phyloP scores from a whole-genome alignment of 495 filamentous ascomycete species.

The Pyrenula massariospora region DNA sequence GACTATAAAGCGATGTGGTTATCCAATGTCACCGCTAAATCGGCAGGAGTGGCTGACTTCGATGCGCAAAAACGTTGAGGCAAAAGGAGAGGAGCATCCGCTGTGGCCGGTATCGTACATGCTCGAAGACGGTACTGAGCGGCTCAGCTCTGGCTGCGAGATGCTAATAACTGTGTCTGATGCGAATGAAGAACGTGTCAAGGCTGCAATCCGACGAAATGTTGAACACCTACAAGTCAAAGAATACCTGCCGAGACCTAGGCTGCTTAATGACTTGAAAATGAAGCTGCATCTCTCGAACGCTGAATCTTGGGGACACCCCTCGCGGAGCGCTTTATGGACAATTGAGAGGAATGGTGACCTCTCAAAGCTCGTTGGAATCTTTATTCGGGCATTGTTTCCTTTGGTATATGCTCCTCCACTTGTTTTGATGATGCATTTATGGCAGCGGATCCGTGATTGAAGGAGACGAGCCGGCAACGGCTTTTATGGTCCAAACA shows the following conservation, averaged over 20 bases:
- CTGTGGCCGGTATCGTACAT: slow-evolving; percentile 19
- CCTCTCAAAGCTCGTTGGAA: not conserved
- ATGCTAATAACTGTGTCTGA: slow-evolving; percentile 5
- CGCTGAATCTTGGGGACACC: too few relatives aligned
- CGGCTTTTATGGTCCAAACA: too few relatives aligned
- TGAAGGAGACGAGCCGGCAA: not conserved
- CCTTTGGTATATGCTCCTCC: not conserved
- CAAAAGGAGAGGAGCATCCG: slow-evolving; percentile 9
- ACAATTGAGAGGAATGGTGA: not conserved
- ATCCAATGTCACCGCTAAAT: slow-evolving; percentile 6
- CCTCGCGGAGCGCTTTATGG: too few relatives aligned
- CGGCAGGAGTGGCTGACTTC: slow-evolving; percentile 8
- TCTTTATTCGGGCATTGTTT: not conserved
- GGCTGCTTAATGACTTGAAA: too few relatives aligned
- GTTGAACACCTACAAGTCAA: slow-evolving; percentile 13
- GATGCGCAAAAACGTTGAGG: slow-evolving; percentile 9
- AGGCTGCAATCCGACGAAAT: slow-evolving; percentile 11
- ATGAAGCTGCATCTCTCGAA: too few relatives aligned
- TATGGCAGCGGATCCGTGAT: not conserved
- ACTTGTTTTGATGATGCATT: not conserved
- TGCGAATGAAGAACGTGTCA: slow-evolving; percentile 7
- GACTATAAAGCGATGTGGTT: slow-evolving; percentile 11
- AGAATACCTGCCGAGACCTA: slow-evolving; percentile 12
- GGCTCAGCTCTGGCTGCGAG: slow-evolving; percentile 8
- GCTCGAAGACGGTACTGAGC: slow-evolving; percentile 13